phyloP scores from a whole-genome alignment of 1,139 yeast genomes.

The Geotrichum histeridarum region DNA sequence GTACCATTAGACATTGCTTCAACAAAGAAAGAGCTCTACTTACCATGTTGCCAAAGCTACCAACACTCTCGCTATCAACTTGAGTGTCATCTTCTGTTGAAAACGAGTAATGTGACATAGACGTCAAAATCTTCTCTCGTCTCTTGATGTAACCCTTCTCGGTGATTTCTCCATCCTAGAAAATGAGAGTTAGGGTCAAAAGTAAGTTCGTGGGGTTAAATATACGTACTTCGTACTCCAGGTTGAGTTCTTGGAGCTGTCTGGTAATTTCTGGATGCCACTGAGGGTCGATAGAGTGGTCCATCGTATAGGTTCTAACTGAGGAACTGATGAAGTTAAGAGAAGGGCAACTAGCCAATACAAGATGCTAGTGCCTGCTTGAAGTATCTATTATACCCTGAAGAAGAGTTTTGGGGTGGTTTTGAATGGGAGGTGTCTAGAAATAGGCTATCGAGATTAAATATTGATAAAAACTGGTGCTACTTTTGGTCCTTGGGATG shows the following conservation, averaged over 20 bases:
- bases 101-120: conserved; percentile 20
- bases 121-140: conserved; percentile 44
- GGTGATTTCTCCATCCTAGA: conserved; percentile 59
- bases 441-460: no score
- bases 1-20: neutral
- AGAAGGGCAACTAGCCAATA: neutral
- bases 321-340: neutral
- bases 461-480: no score
- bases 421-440: no score
- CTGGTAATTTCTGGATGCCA: conserved; percentile 37
- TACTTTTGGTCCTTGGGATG: no score
- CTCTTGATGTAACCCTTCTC: conserved; percentile 62
- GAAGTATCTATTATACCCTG: no score
- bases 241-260: conserved; percentile 43
- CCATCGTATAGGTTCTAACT: conserved; percentile 30
- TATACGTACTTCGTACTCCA: conserved; percentile 41
- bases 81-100: conserved; percentile 1
- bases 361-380: neutral
- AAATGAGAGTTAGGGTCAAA: neutral
- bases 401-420: no score
- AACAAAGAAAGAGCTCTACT: neutral
- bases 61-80: conserved; percentile 7
- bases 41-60: conserved; percentile 3
- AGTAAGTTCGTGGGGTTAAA: neutral
- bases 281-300: conserved; percentile 43